Base-by-base conservation (phyloP, 192 early-diverging fungal species). In the Gigaspora rosea region DNA sequence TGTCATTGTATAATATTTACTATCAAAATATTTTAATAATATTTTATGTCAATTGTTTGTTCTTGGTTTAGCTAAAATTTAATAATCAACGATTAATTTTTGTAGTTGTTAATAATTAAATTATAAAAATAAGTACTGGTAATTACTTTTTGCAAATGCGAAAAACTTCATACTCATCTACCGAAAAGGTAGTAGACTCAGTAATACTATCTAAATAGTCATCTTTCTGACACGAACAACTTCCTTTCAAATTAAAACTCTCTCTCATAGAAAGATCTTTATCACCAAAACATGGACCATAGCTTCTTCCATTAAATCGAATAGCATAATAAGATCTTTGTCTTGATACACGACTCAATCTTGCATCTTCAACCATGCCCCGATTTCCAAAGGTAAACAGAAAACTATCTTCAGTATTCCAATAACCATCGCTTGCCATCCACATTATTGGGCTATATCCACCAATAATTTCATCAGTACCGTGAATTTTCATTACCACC, bases 381-480 rank as follows among this genome's bases (percentile, higher is more conserved):
- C 72, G 22, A n/a, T 57, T n/a, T 22, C 72, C 72, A 12, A 73
- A 58, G 3, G 56, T 59, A 51, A 73, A 73, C 11, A 73, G 36
- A n/a, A 73, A 73, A 61, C 72, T 73, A 61, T 73, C 72, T 61
- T 73, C 72, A 18, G 72, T 73, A 58, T 73, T 73, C 36, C 72
- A 73, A 33, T 73, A 73, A 18, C 72, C 72, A 36, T 57, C 52
- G n/a, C n/a, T 61, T 4, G 72, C 16, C 10, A 15, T 59, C 72
- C 72, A 73, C 46, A 48, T 41, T 8, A 61, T 41, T 32, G 72
- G 72, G 8, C 56, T 59, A 73, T 73, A 73, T 27, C 72, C 72
- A 22, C 72, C 72, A 36, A 73, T 62, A 61, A 73, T 61, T 48
- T 73, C 72, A 27, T 46, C 35, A 0, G 72, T 73, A 15, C n/a